Evolutionary conservation across 345 rosid species (phyloP), one percentile per base, ranked within the genome.

Genomic region (Anacardium occidentale): DNA sequence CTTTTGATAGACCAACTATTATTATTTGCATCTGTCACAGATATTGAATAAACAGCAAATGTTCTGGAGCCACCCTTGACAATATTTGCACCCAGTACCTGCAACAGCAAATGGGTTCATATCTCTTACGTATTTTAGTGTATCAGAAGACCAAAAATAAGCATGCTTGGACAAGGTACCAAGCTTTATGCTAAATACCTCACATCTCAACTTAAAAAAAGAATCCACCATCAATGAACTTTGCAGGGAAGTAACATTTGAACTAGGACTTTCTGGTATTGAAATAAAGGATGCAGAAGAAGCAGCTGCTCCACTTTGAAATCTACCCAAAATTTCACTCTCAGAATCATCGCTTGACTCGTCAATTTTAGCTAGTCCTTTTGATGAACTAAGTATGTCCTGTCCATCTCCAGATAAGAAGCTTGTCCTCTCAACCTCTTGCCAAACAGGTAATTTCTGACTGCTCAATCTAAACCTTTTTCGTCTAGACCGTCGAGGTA

Each of bases 1-100:
- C 99, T 84, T 89, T 96, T 96, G 86, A 96, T 90, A 24, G 98
- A 93, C 99, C 99, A 96, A 78, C 90, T 82, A 82, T 91, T 88
- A 73, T 79, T 87, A 77, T 87, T 86, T 75, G 85, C 88, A 82
- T 93, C 98, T 25, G 97, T 84, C 69, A 91, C 99, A 66, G 99
- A 83, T 79, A 96, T 74, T 70, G 98, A 93, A 78, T 96, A 96
- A 70, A 96, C 98, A 42, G 99, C 89, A 86, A 96, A 93, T 48
- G 86, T 91, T 82, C 74, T 93, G 55, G 98, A 91, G 74, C 87
- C 88, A 81, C 98, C 86, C 84, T 82, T 86, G 83, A 93, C 99
- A 81, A 93, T 89, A 87, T 96, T 96, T 69, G 98, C 97, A 72
- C 97, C 99, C 86, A 87, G 73, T 66, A 96, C 99, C 99, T 96